Evolutionary conservation across 305 asterid species (phyloP).

Genomic region (Fraxinus baroniana): DNA sequence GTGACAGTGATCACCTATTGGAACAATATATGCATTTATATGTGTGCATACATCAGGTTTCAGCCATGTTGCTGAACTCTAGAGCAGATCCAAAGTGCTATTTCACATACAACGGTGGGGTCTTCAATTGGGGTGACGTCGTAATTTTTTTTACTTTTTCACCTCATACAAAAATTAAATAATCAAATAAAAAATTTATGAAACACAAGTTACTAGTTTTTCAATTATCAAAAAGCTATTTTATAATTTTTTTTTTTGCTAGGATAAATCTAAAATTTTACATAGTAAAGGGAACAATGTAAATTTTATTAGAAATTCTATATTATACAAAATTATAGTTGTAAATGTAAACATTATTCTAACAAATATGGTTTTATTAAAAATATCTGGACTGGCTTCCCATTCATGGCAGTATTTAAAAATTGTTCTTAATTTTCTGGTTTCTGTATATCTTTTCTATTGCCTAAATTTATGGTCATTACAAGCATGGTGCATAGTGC

Average conservation of each 20-base stretch:
- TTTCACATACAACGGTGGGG: too few species aligned
- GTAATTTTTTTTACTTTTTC: background rate
- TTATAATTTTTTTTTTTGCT: background rate
- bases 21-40: background rate
- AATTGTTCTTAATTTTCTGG: background rate
- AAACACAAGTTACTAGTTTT: background rate
- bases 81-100: background rate
- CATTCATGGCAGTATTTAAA: background rate
- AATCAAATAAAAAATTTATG: background rate
- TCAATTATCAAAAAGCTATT: background rate
- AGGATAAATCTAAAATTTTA: background rate
- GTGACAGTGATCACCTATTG: background rate
- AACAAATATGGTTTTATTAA: background rate
- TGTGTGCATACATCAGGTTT: background rate
- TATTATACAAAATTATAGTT: background rate
- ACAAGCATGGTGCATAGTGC: background rate
- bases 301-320: background rate
- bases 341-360: background rate
- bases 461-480: background rate
- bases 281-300: background rate
- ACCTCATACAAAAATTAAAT: background rate
- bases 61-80: background rate
- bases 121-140: too few species aligned
- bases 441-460: background rate
- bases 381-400: background rate